Evolutionary conservation across 1,284 basidiomycete species (phyloP).

Genomic region (Cryptococcus sp.): DNA sequence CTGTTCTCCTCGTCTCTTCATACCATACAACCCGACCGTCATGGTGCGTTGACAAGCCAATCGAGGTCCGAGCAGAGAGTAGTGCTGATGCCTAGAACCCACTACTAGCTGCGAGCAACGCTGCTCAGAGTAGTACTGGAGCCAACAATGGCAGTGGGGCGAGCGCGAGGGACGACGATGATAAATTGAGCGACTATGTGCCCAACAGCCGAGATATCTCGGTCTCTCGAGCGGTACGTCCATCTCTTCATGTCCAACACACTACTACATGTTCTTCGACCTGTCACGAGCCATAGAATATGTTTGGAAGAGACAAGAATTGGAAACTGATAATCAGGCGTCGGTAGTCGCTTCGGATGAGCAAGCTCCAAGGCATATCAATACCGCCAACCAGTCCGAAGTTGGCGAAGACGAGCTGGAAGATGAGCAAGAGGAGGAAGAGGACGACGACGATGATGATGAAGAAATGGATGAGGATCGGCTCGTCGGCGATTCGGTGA

Average conservation of each 20-base stretch:
- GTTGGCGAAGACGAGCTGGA: slow-evolving; percentile 11
- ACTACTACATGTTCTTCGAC: no score
- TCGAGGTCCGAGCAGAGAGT: no score
- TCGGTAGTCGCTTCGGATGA: slow-evolving; percentile 39
- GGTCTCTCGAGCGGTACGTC: slow-evolving; percentile 42
- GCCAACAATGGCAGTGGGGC: no score
- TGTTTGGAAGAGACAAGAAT: not conserved
- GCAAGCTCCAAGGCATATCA: slow-evolving; percentile 26
- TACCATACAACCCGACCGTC: no score
- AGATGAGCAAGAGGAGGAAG: slow-evolving; percentile 25
- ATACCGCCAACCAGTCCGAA: slow-evolving; percentile 35
- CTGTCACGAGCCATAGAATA: not conserved
- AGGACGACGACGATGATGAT: slow-evolving; percentile 32
- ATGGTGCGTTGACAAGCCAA: no score
- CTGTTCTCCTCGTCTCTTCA: no score
- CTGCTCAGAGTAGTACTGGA: slow-evolving; percentile 7
- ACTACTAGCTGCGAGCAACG: slow-evolving; percentile 40
- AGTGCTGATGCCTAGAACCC: slow-evolving; percentile 31
- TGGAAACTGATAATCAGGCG: slow-evolving; percentile 17
- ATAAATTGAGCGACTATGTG: slow-evolving; percentile 45
- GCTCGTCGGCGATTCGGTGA: slow-evolving; percentile 21
- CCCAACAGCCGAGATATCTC: slow-evolving; percentile 41
- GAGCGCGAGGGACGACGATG: slow-evolving; percentile 33
- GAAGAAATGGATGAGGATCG: slow-evolving; percentile 22
- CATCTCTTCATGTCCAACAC: not conserved